Base-by-base conservation (phyloP, 441 rosid genomes). In the Raphanus hybrid region DNA sequence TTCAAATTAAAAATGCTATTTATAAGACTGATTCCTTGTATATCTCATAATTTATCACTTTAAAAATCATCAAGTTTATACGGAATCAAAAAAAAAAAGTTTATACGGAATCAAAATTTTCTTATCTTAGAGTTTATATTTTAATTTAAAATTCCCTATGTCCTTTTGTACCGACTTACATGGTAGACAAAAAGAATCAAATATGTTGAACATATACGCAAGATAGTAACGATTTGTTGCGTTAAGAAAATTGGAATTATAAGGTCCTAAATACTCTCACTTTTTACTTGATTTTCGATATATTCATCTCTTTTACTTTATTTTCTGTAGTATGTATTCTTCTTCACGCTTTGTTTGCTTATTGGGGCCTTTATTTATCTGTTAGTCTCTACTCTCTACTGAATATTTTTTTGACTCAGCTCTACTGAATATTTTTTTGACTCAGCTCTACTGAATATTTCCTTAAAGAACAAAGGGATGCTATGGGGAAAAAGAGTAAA, bases 221-320 rank as follows among this genome's bases (percentile, higher is more conserved):
- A 73, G 39, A 52, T 34, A 20, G 39, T 26, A 23, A 64, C n/a
- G 12, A n/a, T 50, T 72, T 37, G 55, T 23, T 52, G 69, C 37
- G 15, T 64, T 20, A 37, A 11, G 6, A 66, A 11, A 39, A 35
- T 10, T 52, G 59, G 45, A 9, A 10, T 41, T 34, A 55, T 57
- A 58, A 43, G 23, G 20, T 66, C 4, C 32, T 41, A 66, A 2
- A 6, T 41, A 41, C 14, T 39, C 12, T 54, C 37, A 8, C 4
- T 15, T 43, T 23, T 58, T 15, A 14, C 32, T 35, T 64, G 59
- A 60, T 70, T 62, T 75, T 54, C 9, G 55, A 41, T 45, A 70
- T 8, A 12, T 29, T 61, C 20, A 23, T 57, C n/a, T 48, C 57
- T 78, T 71, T 71, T 45, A 37, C 81, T 78, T 71, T 78, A 11